Evolutionary conservation across 2,329 filamentous ascomycete genomes (phyloP).

Genomic region (Pseudogymnoascus sp.): DNA sequence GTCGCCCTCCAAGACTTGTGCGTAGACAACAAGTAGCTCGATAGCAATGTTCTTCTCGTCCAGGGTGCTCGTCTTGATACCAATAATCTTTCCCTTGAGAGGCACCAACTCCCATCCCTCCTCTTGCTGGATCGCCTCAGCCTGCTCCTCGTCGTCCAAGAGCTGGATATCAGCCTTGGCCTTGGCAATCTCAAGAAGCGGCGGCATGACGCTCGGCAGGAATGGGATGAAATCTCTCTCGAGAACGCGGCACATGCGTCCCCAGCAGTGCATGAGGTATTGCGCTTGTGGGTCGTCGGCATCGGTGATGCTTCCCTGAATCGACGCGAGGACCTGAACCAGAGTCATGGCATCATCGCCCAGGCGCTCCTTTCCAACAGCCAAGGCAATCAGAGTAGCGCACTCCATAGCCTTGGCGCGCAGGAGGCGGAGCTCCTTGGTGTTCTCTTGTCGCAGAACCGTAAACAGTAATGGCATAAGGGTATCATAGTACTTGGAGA

Average conservation of each 20-base stretch:
- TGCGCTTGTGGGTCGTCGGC: slow-evolving; percentile 92
- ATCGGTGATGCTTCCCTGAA: slow-evolving; percentile 80
- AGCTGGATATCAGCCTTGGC: slow-evolving; percentile 97
- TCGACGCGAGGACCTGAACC: slow-evolving; percentile 77
- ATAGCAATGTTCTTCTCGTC: slow-evolving; percentile 99
- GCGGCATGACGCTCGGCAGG: slow-evolving; percentile 87
- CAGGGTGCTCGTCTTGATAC: slow-evolving; percentile 91
- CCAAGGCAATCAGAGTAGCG: slow-evolving; percentile 88
- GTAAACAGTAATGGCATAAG: slow-evolving; percentile 92
- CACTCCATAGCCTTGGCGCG: slow-evolving; percentile 99
- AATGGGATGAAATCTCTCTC: slow-evolving; percentile 87
- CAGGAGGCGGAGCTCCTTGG: slow-evolving; percentile 85
- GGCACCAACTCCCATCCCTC: slow-evolving; percentile 97
- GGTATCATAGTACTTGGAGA: slow-evolving; percentile 89
- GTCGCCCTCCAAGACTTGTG: slow-evolving; percentile 83
- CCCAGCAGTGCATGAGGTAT: slow-evolving; percentile 98
- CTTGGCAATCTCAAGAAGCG: slow-evolving; percentile 79
- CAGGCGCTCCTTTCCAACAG: slow-evolving; percentile 88
- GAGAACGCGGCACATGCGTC: slow-evolving; percentile 93
- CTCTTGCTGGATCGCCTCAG: slow-evolving; percentile 85
- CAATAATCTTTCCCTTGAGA: slow-evolving; percentile 94
- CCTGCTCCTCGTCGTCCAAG: slow-evolving; percentile 88
- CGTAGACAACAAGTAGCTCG: slow-evolving; percentile 93
- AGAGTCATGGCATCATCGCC: slow-evolving; percentile 78
- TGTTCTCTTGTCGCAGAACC: slow-evolving; percentile 80